Conservation (phyloP, 2,329 filamentous ascomycete species). For the Colletotrichum falcatum region DNA sequence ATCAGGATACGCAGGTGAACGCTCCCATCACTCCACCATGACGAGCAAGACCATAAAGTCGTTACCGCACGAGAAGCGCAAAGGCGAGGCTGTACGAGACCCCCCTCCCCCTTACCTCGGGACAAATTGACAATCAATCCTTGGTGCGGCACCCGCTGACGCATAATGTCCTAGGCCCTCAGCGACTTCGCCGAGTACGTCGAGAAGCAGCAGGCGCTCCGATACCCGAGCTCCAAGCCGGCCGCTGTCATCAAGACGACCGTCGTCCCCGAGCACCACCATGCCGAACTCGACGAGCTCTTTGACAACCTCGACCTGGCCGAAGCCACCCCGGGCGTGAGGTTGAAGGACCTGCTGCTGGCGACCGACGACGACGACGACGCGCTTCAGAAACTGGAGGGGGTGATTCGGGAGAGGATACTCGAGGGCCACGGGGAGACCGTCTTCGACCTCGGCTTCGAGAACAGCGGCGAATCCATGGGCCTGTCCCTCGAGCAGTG, state of each 20-base stretch:
- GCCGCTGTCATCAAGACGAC: slow-evolving; percentile 45
- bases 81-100: slow-evolving; percentile 81
- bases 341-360: slow-evolving; percentile 82
- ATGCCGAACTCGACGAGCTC: slow-evolving; percentile 90
- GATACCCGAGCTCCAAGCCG: slow-evolving; percentile 63
- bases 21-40: slow-evolving; percentile 56
- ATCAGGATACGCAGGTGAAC: slow-evolving; percentile 46
- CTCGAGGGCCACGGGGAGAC: slow-evolving; percentile 89
- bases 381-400: slow-evolving; percentile 71
- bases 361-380: slow-evolving; percentile 64
- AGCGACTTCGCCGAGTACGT: slow-evolving; percentile 99
- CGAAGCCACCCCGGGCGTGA: slow-evolving; percentile 73
- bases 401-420: slow-evolving; percentile 75
- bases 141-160: slow-evolving; percentile 34
- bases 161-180: slow-evolving; percentile 67
- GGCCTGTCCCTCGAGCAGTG: slow-evolving; percentile 79
- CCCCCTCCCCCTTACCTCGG: background rate
- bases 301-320: slow-evolving; percentile 87
- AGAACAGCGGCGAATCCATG: slow-evolving; percentile 91
- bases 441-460: slow-evolving; percentile 91
- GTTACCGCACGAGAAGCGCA: slow-evolving; percentile 81
- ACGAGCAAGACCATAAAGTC: slow-evolving; percentile 68
- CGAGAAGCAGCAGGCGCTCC: slow-evolving; percentile 87
- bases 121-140: background rate
- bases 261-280: slow-evolving; percentile 66